Evolutionary conservation across 108 stramenopile species (phyloP).

Genomic region (Skeletonema potamos): DNA sequence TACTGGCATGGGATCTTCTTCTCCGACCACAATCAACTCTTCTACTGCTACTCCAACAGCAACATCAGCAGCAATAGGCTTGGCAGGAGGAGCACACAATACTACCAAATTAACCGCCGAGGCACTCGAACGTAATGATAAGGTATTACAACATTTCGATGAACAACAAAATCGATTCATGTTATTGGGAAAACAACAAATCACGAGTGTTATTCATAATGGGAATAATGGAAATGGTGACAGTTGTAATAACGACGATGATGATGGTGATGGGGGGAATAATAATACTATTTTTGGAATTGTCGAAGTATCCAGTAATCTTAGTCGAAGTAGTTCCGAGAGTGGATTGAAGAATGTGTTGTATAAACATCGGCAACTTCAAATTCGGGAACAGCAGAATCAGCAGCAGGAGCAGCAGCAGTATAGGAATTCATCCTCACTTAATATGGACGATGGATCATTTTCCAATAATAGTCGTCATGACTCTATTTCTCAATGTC

Average conservation of each 20-base stretch:
- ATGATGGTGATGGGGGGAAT: background rate
- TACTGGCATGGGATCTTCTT: background rate
- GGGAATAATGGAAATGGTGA: background rate
- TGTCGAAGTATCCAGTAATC: conserved; percentile 3
- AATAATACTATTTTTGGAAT: background rate
- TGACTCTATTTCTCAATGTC: background rate
- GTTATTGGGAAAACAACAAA: background rate
- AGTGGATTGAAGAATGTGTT: conserved; percentile 10
- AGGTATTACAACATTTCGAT: background rate
- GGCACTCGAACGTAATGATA: background rate
- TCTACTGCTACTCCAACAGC: background rate
- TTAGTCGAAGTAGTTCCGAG: conserved; percentile 21
- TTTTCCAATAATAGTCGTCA: background rate
- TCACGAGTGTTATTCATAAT: background rate
- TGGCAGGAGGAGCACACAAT: background rate
- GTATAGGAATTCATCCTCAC: background rate
- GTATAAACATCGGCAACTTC: background rate
- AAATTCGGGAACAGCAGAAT: background rate
- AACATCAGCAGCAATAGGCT: background rate
- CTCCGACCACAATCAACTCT: background rate
- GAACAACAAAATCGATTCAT: background rate
- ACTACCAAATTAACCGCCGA: conserved; percentile 4
- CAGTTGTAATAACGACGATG: background rate
- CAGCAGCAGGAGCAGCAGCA: background rate
- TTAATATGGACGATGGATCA: no score